Evolutionary conservation across 129 eudicot genomes (phyloP), one percentile per base, ranked within the genome.

Genomic region (Pittosporum tobira): DNA sequence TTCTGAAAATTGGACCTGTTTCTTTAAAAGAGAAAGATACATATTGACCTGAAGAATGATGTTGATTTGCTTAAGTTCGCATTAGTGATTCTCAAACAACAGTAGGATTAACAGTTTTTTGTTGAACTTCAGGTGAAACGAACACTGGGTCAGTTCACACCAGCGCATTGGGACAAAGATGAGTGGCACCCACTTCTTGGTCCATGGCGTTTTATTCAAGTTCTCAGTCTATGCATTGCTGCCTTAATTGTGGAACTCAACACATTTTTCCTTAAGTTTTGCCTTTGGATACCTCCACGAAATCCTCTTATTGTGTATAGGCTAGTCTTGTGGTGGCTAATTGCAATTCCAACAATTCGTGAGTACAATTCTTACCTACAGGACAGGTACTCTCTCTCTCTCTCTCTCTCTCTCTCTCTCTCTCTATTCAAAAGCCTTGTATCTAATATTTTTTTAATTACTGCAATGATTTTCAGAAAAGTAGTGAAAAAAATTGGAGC

Each of bases 111-210:
- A 29, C 44, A n/a, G 28, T 5, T 46, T 61, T 13, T 7, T 38
- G 14, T 50, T 50, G 6, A 37, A 57, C 59, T 51, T 48, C 75
- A 91, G 99, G 90, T 91, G 19, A 91, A 83, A 60, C 75, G 99
- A 44, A 91, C 99, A 36, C 60, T 91, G 51, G 95, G 96, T 30
- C 99, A 91, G 60, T 91, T 91, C 53, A 91, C 99, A 5, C 99
- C 99, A 18, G 99, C 99, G 30, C 76, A 72, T 18, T 91, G 99
- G 99, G 99, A 91, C 75, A 91, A 91, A 81, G 99, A 91, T 61
- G 99, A 91, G 74, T 91, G 99, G 99, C 95, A 81, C 69, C 96
- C 96, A n/a, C 84, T 91, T 63, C 94, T 83, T 23, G 96, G 99
- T 20, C 99, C 99, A 19, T 86, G 88, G 80, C 83, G 99, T 46